Conservation (phyloP, 805 yeast genomes). For the Dipodascus albidus region DNA sequence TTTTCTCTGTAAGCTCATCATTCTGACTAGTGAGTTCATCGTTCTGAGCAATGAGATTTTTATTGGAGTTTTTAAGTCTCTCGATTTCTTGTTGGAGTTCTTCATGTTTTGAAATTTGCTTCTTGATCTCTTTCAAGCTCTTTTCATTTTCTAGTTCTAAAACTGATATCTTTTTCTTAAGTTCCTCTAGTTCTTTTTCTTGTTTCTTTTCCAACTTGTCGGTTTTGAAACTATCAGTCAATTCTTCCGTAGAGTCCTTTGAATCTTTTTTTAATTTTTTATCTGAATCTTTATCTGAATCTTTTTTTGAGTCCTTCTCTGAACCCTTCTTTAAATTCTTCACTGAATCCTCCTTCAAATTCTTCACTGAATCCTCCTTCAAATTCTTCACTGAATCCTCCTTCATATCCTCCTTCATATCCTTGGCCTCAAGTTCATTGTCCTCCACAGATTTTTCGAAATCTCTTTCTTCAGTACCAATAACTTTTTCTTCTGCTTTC, state of each 20-base stretch:
- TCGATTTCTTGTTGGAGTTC: conserved; percentile 19
- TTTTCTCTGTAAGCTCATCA: neutral
- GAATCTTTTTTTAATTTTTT: no score
- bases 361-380: no score
- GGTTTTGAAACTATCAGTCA: conserved; percentile 6
- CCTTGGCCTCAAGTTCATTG: no score
- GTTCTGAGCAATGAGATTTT: conserved; percentile 2
- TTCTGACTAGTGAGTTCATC: no score
- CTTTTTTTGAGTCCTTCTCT: no score
- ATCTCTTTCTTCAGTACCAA: conserved; percentile 10
- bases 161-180: conserved; percentile 7
- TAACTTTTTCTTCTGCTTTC: neutral
- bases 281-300: no score
- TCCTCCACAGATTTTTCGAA: no score
- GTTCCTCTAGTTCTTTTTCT: conserved; percentile 10
- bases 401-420: no score
- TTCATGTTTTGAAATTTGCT: conserved; percentile 15
- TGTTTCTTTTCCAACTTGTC: conserved; percentile 6
- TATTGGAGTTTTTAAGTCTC: conserved; percentile 14
- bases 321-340: no score
- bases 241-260: no score
- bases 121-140: neutral
- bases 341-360: no score
- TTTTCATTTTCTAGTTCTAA: conserved; percentile 5
- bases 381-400: no score